Evolutionary conservation across 2,329 filamentous ascomycete genomes (phyloP), one percentile per base, ranked within the genome.

Genomic region (Pestalotiopsis sp.): DNA sequence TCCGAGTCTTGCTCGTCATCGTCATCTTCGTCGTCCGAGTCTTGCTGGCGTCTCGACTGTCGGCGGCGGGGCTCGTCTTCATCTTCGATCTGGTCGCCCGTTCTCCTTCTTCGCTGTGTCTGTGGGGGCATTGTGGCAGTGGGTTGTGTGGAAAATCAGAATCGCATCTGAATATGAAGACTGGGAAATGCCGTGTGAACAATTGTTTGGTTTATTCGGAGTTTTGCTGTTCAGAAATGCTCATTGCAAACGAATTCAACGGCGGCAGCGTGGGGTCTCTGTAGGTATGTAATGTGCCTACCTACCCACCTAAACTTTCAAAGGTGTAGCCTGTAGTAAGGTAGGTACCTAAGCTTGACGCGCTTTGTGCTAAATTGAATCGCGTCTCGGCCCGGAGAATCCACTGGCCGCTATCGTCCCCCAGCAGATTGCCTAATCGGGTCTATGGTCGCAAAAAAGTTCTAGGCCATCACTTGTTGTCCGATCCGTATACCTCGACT

Each of bases 1-100:
- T 75, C 72, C 64, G 72, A 72, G 56, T 73, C 73, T 17, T 70
- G 68, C 12, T 71, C 72, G 4, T 72, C 71, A 6, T 60, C 69
- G 45, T 86, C 83, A 57, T 77, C 81, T 25, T 75, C 81, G n/a
- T 77, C 79, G 23, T 76, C 79, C 3, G 73, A 75, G 41, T 77
- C 74, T 5, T 71, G 68, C 25, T 70, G 69, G 27, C 72, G 75
- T 41, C 70, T 74, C 2, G 73, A 68, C 31, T 75, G 75, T 38
- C 75, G 74, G 14, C 72, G 75, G 63, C 72, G 70, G n/a, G 76
- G 74, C 13, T 71, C 68, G 1, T 73, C 77, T 3, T 80, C 78
- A 3, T 82, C 80, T n/a, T 80, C 83, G 4, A 80, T 80, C 5
- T 80, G 79, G 56, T 77, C 72, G 38, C 73, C 78, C 14, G 72